phyloP scores from a whole-genome alignment of 2,329 filamentous ascomycete genomes.

The Diaporthe helianthi region DNA sequence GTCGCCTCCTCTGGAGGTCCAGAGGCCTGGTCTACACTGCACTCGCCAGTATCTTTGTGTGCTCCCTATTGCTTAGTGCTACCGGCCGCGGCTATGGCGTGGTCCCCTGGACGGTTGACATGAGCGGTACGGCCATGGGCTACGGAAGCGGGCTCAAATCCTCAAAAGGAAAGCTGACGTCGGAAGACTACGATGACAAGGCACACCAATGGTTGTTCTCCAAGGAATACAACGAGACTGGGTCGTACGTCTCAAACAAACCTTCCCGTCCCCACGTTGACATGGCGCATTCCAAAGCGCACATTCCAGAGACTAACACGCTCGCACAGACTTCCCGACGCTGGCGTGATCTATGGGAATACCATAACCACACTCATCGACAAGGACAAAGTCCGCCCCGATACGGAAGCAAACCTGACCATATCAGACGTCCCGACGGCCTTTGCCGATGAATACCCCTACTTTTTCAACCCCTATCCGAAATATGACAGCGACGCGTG shows the following conservation, averaged over 20 bases:
- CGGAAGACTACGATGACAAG: slow-evolving; percentile 34
- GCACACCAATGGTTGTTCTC: slow-evolving; percentile 43
- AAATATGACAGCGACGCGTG: slow-evolving; percentile 70
- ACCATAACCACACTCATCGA: slow-evolving; percentile 57
- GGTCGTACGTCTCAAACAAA: slow-evolving; percentile 42
- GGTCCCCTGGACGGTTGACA: slow-evolving; percentile 42
- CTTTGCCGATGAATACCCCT: slow-evolving; percentile 56
- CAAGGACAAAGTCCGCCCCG: slow-evolving; percentile 43
- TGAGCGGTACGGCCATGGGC: slow-evolving; percentile 31
- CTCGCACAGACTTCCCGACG: slow-evolving; percentile 49
- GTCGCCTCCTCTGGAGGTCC: slow-evolving; percentile 42
- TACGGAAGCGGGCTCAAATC: slow-evolving; percentile 27
- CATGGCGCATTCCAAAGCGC: background rate
- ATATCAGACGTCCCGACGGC: slow-evolving; percentile 37
- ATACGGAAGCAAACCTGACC: slow-evolving; percentile 43
- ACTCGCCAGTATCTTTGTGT: slow-evolving; percentile 50
- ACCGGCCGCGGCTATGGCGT: slow-evolving; percentile 45
- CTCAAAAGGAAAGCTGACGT: slow-evolving; percentile 27
- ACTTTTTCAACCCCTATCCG: slow-evolving; percentile 75
- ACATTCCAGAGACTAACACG: slow-evolving; percentile 39
- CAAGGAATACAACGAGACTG: slow-evolving; percentile 49
- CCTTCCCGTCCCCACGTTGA: background rate
- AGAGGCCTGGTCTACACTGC: slow-evolving; percentile 51
- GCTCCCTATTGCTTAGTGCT: slow-evolving; percentile 51
- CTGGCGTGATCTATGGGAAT: slow-evolving; percentile 63